phyloP scores from a whole-genome alignment of 2,329 filamentous ascomycete genomes.

The Blastomyces silverae region DNA sequence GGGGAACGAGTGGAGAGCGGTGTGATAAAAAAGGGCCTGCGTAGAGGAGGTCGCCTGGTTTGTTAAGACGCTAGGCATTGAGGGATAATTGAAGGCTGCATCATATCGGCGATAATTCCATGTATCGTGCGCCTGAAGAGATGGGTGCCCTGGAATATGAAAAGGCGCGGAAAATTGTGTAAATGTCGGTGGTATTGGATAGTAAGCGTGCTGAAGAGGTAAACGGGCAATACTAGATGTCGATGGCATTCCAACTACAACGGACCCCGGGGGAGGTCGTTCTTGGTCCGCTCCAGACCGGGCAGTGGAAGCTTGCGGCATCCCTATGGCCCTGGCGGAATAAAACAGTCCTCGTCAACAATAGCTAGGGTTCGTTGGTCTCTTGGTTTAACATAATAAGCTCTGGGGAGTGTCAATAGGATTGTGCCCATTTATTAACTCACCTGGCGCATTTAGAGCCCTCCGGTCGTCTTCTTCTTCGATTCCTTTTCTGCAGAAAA shows the following conservation, averaged over 20 bases:
- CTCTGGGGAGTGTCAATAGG: background rate
- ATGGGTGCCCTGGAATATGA: background rate
- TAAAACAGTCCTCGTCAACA: background rate
- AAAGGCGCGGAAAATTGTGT: background rate
- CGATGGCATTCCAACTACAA: background rate
- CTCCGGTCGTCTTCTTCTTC: background rate
- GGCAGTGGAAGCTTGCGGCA: background rate
- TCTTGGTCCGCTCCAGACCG: background rate
- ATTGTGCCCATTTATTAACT: background rate
- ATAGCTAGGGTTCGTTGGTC: background rate
- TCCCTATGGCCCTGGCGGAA: background rate
- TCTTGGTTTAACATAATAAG: too few species aligned
- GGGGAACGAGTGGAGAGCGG: background rate
- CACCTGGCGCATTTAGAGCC: background rate
- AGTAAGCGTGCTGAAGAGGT: conserved; percentile 5
- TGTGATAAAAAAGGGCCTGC: background rate
- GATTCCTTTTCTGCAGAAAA: background rate
- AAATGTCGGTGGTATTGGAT: background rate
- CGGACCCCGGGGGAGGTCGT: too few species aligned
- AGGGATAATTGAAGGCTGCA: background rate
- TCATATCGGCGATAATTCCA: conserved; percentile 8
- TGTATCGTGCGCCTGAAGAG: background rate
- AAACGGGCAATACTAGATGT: conserved; percentile 4
- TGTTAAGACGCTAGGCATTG: background rate
- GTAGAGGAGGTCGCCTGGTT: background rate